Evolutionary conservation across 2,329 filamentous ascomycete species (phyloP), one percentile per base, ranked within the genome.

Genomic region (Botrytis aclada): DNA sequence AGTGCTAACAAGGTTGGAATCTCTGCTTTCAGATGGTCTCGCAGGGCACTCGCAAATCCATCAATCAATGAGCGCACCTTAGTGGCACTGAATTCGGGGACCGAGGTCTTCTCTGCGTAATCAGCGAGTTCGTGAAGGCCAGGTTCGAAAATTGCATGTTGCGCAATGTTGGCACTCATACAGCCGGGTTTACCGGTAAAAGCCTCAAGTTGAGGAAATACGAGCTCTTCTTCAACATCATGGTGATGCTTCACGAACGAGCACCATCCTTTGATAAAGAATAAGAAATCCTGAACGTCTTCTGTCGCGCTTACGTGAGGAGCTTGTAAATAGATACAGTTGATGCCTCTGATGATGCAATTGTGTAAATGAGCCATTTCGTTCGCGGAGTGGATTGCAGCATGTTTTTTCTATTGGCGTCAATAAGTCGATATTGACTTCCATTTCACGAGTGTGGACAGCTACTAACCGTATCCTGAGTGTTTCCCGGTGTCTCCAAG

Each of bases 101-200:
- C 18, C 43, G 43, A 45, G 18, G 18, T 45, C 18, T 45, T 22
- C 43, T 45, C 7, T n/a, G n/a, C n/a, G 20, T 22, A 22, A 9
- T 22, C 18, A 22, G 7, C 18, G 22, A 45, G 43, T n/a, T n/a
- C 6, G 10, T 47, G 14, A 47, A 66, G 63, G 20, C 63, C 41
- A 3, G 63, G 41, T 37, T 66, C 39, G n/a, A 66, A 51, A 66
- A 54, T 20, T n/a, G 51, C 9, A 66, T 66, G 22, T 66, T 66
- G 63, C 25, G 16, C n/a, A 12, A 51, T 16, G 10, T 66, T 51
- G 8, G 43, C n/a, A 7, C 18, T 22, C 41, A 66, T 51, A 10
- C 14, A 47, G 22, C 41, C 63, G 37, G n/a, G 8, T 43, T 66
- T 22, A 4, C n/a, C 41, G n/a, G 43, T 34, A 51, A n/a, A 51